Conservation (phyloP, 164 flowering plant species). For the Akebia trifoliata region DNA sequence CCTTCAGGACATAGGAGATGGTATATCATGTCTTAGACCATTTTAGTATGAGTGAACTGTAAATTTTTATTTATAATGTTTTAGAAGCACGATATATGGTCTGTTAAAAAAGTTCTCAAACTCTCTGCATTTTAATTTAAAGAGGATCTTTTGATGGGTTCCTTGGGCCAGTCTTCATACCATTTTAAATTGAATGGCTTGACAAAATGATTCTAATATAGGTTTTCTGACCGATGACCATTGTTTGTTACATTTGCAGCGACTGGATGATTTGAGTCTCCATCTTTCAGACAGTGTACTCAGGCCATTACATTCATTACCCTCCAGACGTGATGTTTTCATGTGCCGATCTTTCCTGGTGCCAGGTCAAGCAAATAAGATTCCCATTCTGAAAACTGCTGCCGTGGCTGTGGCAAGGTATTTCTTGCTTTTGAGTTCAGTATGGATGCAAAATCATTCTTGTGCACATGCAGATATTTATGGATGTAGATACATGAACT, state of each 20-base stretch:
- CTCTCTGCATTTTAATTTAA: background rate
- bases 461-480: too few relatives aligned
- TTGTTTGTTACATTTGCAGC: slow-evolving; percentile 29
- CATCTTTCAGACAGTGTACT: slow-evolving; percentile 28
- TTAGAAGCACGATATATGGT: background rate
- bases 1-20: background rate
- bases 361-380: slow-evolving; percentile 36
- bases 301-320: slow-evolving; percentile 23
- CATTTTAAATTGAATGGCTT: background rate
- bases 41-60: background rate
- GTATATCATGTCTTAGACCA: background rate
- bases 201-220: background rate
- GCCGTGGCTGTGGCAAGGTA: slow-evolving; percentile 49
- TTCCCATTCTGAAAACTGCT: slow-evolving; percentile 45
- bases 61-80: too few relatives aligned
- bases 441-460: background rate
- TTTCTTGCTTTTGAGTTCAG: slow-evolving; percentile 1
- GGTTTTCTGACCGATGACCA: background rate
- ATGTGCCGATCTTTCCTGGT: slow-evolving; percentile 48
- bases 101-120: too few relatives aligned
- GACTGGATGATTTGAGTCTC: slow-evolving; percentile 38
- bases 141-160: background rate
- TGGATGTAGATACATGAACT: background rate
- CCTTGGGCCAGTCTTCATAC: background rate
- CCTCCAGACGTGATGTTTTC: slow-evolving; percentile 31